These are phyloP conservation scores for Candida ulmi DNA, from an alignment of 805 yeast species.

Conservation along the genomic window DNA sequence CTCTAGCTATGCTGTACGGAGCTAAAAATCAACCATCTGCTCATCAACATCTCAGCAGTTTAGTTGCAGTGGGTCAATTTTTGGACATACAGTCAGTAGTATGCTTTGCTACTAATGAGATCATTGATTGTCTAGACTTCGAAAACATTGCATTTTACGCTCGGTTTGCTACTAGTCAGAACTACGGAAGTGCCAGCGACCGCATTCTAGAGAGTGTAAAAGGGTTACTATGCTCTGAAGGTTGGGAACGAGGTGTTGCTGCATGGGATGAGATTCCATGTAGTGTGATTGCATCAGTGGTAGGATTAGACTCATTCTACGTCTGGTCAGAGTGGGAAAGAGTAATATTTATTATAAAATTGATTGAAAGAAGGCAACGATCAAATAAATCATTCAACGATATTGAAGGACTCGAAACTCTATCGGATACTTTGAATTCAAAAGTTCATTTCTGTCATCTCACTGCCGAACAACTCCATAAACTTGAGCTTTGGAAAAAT, in stretches of 20 bases:
- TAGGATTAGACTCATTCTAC: conserved; percentile 46
- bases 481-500: conserved; percentile 35
- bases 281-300: conserved; percentile 35
- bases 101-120: conserved; percentile 34
- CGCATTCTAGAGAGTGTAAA: conserved; percentile 40
- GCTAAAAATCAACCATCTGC: conserved; percentile 29
- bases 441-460: conserved; percentile 44
- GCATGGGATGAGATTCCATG: conserved; percentile 44
- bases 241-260: conserved; percentile 41
- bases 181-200: conserved; percentile 43
- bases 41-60: conserved; percentile 29
- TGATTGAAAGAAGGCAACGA: conserved; percentile 32
- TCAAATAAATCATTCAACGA: neutral
- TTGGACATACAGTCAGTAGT: conserved; percentile 41
- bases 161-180: conserved; percentile 35
- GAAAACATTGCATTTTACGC: conserved; percentile 31
- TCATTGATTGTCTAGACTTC: conserved; percentile 30
- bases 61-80: conserved; percentile 47
- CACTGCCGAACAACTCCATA: conserved; percentile 41
- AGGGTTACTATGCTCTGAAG: conserved; percentile 41
- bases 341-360: conserved; percentile 38
- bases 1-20: conserved; percentile 43
- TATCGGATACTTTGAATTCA: conserved; percentile 32
- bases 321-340: conserved; percentile 54
- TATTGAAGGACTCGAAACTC: conserved; percentile 11